Conservation (phyloP, 805 yeast species). For the Teunomyces stri region DNA sequence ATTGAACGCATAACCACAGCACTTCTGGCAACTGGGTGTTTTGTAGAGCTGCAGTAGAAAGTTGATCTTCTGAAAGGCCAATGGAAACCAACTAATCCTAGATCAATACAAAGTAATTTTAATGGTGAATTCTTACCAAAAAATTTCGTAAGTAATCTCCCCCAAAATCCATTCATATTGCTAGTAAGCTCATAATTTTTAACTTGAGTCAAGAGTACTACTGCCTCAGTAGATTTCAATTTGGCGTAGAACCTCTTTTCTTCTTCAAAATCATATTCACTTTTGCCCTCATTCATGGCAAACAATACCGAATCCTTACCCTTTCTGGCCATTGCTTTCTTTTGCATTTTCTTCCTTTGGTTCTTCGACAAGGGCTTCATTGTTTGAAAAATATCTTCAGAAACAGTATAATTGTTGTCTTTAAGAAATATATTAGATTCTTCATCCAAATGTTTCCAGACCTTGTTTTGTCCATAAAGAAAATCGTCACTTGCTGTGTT, state of each 20-base stretch:
- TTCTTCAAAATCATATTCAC: not conserved
- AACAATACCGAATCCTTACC: not conserved
- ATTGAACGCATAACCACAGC: slow-evolving; percentile 39
- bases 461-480: not conserved
- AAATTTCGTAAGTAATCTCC: slow-evolving; percentile 13
- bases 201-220: slow-evolving; percentile 34
- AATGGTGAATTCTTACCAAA: slow-evolving; percentile 30
- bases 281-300: not conserved
- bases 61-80: slow-evolving; percentile 45
- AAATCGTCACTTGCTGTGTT: not conserved
- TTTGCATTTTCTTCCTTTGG: not conserved
- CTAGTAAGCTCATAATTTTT: slow-evolving; percentile 39
- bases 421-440: not conserved
- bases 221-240: slow-evolving; percentile 39
- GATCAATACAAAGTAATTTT: slow-evolving; percentile 31
- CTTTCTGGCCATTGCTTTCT: slow-evolving; percentile 1
- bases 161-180: slow-evolving; percentile 26
- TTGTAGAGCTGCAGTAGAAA: slow-evolving; percentile 36
- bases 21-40: slow-evolving; percentile 38
- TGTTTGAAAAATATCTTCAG: not conserved
- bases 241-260: slow-evolving; percentile 23
- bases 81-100: slow-evolving; percentile 43
- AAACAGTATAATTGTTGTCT: not conserved
- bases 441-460: slow-evolving; percentile 1
- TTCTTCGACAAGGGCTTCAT: slow-evolving; percentile 3